These are phyloP conservation scores for Punica granatum DNA, from an alignment of 345 rosid species.

Conservation along the genomic window DNA sequence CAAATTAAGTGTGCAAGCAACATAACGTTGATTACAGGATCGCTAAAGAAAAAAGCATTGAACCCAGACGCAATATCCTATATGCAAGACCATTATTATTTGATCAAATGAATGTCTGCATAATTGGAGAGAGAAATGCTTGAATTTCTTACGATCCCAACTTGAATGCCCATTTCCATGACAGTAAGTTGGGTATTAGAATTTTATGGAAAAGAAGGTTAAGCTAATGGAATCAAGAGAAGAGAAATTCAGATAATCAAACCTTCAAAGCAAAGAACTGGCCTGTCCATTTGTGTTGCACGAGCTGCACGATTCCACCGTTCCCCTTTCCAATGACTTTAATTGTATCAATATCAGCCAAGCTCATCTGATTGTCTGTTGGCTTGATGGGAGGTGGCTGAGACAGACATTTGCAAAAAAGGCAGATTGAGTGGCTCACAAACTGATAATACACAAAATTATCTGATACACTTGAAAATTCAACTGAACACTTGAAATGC, in stretches of 20 bases:
- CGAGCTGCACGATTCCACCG: constrained; percentile 89
- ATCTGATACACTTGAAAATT: background rate
- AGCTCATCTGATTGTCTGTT: constrained; percentile 62
- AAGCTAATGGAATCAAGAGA: background rate
- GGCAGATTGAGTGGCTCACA: background rate
- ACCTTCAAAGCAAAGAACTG: constrained; percentile 94
- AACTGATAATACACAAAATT: background rate
- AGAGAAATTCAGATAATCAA: background rate
- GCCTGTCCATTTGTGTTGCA: constrained; percentile 92
- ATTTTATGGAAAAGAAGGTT: background rate
- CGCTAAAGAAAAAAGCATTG: background rate
- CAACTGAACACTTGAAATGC: background rate
- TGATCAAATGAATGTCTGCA: background rate
- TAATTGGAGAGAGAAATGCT: background rate
- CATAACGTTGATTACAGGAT: background rate
- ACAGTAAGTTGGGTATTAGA: background rate
- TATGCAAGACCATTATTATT: too few species aligned
- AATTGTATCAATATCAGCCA: constrained; percentile 66
- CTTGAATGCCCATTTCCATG: background rate
- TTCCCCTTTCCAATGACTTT: constrained; percentile 90
- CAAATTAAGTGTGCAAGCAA: background rate
- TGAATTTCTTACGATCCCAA: background rate
- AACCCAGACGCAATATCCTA: background rate
- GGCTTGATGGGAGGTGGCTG: constrained; percentile 71
- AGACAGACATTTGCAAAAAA: constrained; percentile 4